These are phyloP conservation scores for Didymella segeticola DNA, from an alignment of 2,329 filamentous ascomycete species.

Conservation along the genomic window DNA sequence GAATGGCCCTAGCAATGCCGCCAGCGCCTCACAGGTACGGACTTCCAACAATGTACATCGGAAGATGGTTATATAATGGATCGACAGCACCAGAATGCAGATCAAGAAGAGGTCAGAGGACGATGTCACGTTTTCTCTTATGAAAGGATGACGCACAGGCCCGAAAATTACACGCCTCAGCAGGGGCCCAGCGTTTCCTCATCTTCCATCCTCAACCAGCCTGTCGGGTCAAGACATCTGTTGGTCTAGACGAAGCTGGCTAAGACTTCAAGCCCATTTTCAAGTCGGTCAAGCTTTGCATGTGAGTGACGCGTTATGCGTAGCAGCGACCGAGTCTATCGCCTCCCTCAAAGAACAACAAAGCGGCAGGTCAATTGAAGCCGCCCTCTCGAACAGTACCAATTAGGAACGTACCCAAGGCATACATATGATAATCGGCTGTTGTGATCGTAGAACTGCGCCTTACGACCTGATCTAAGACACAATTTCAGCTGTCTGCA, in stretches of 20 bases:
- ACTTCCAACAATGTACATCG: too few relatives aligned
- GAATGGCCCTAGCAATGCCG: neutral
- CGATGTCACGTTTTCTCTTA: neutral
- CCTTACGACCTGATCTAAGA: too few relatives aligned
- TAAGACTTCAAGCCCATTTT: neutral
- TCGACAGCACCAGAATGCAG: neutral
- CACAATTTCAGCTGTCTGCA: too few relatives aligned
- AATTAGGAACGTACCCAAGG: too few relatives aligned
- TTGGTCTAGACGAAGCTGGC: slow-evolving; percentile 5
- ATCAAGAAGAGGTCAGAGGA: neutral
- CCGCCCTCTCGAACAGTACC: too few relatives aligned
- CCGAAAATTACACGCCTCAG: neutral
- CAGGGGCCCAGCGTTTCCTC: slow-evolving; percentile 1
- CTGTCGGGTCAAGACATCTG: slow-evolving; percentile 8
- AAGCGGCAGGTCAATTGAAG: too few relatives aligned
- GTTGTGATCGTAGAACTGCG: too few relatives aligned
- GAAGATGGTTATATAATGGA: neutral
- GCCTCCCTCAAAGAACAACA: too few relatives aligned
- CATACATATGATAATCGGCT: too few relatives aligned
- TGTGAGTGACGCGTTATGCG: too few relatives aligned
- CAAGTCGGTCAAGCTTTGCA: neutral
- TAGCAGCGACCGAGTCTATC: too few relatives aligned
- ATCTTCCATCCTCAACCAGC: slow-evolving; percentile 5
- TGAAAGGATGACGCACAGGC: slow-evolving; percentile 1
- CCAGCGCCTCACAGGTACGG: neutral